These are phyloP conservation scores for Heliosperma pusillum DNA, from an alignment of 148 eudicot species.

Conservation along the genomic window DNA sequence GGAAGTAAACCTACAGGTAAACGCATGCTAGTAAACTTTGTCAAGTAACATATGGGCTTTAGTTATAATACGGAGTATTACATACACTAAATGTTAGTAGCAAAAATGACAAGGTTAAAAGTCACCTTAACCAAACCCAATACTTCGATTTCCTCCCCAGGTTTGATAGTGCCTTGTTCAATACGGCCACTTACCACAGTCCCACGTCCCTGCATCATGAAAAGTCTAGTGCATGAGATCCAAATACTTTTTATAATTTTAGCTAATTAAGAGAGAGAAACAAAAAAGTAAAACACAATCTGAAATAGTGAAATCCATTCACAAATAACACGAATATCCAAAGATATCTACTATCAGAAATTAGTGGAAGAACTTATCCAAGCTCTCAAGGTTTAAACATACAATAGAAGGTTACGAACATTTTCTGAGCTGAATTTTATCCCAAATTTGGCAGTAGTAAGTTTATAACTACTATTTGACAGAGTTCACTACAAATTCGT, in stretches of 20 bases:
- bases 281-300: neutral
- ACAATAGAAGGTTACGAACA: neutral
- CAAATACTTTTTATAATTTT: neutral
- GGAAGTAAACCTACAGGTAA: neutral
- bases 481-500: neutral
- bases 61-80: no score
- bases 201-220: slow-evolving; percentile 73
- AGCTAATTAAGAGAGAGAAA: neutral
- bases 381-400: neutral
- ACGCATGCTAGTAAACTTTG: neutral
- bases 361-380: neutral
- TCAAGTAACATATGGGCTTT: neutral
- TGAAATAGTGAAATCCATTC: neutral
- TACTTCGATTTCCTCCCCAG: slow-evolving; percentile 88
- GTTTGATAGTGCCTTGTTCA: slow-evolving; percentile 86
- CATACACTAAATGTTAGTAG: no score
- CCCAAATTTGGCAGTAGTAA: neutral
- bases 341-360: neutral
- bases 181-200: slow-evolving; percentile 98
- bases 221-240: neutral
- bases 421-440: neutral
- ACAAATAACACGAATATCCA: neutral
- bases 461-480: neutral
- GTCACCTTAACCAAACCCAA: slow-evolving; percentile 76
- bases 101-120: neutral